These are phyloP conservation scores for Volvariella volvacea DNA, from an alignment of 1,284 basidiomycete genomes.

Conservation along the genomic window DNA sequence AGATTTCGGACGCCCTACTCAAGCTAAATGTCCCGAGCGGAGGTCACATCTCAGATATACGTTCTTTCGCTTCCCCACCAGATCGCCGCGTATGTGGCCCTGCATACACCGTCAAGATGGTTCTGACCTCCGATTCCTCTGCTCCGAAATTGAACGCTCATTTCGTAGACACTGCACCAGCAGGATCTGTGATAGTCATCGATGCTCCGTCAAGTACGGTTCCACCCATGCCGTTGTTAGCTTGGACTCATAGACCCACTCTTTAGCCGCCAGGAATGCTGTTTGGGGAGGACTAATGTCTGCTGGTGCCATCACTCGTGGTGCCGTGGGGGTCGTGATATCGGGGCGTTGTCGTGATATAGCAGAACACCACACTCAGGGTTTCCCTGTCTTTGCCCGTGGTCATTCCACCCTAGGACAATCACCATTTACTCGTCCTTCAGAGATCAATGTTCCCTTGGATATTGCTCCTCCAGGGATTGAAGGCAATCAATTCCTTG, in stretches of 20 bases:
- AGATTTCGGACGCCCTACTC: slow-evolving; percentile 88
- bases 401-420: slow-evolving; percentile 86
- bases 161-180: slow-evolving; percentile 78
- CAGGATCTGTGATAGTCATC: slow-evolving; percentile 70
- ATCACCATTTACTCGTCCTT: slow-evolving; percentile 80
- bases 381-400: slow-evolving; percentile 76
- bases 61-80: slow-evolving; percentile 38
- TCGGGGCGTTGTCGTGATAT: slow-evolving; percentile 83
- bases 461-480: slow-evolving; percentile 44
- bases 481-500: slow-evolving; percentile 34
- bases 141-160: slow-evolving; percentile 70
- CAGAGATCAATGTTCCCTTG: slow-evolving; percentile 72
- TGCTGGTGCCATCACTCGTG: slow-evolving; percentile 68
- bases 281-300: slow-evolving; percentile 94
- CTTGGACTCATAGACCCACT: background rate
- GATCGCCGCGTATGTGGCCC: slow-evolving; percentile 54
- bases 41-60: slow-evolving; percentile 80
- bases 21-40: slow-evolving; percentile 76
- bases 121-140: slow-evolving; percentile 49
- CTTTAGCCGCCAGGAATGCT: slow-evolving; percentile 70
- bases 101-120: slow-evolving; percentile 91
- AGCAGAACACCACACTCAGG: slow-evolving; percentile 61
- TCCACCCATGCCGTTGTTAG: slow-evolving; percentile 4
- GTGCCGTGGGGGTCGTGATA: slow-evolving; percentile 71
- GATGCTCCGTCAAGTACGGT: slow-evolving; percentile 64